Conservation (phyloP, 2,329 filamentous ascomycete species). For the Colletotrichum spinosum region DNA sequence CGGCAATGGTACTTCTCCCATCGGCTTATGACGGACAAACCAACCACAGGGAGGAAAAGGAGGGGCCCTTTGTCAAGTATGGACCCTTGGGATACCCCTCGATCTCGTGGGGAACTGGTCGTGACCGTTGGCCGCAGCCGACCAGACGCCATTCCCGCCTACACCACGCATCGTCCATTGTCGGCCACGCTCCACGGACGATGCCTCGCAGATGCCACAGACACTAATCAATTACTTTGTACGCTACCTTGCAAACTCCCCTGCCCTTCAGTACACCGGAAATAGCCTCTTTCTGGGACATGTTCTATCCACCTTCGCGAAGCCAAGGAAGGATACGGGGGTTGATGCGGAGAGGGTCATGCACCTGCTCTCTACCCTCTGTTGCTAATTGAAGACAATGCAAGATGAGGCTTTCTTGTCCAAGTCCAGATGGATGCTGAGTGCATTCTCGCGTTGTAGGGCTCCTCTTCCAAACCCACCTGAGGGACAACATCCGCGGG, state of each 20-base stretch:
- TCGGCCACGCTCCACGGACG: neutral
- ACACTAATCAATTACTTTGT: no score
- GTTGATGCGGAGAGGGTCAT: conserved; percentile 28
- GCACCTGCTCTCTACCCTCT: conserved; percentile 2
- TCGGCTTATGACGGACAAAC: conserved; percentile 34
- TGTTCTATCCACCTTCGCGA: conserved; percentile 22
- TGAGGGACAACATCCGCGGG: neutral
- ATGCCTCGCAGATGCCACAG: no score
- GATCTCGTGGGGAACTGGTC: conserved; percentile 38
- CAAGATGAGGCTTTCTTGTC: no score
- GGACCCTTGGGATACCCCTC: conserved; percentile 34
- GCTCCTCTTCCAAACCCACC: neutral
- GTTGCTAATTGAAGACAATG: no score
- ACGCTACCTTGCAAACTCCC: no score
- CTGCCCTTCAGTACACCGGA: neutral
- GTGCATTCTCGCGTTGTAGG: no score
- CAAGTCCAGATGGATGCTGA: no score
- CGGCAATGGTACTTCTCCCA: conserved; percentile 15
- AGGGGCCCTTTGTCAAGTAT: conserved; percentile 26
- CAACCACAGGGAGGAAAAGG: conserved; percentile 3
- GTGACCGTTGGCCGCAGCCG: conserved; percentile 30
- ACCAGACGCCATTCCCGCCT: conserved; percentile 33
- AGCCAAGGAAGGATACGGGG: conserved; percentile 4
- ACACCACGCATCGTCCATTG: conserved; percentile 15
- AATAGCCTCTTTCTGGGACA: conserved; percentile 29